These are phyloP conservation scores for Hymenoscyphus repandus DNA, from an alignment of 2,329 filamentous ascomycete species.

Conservation along the genomic window DNA sequence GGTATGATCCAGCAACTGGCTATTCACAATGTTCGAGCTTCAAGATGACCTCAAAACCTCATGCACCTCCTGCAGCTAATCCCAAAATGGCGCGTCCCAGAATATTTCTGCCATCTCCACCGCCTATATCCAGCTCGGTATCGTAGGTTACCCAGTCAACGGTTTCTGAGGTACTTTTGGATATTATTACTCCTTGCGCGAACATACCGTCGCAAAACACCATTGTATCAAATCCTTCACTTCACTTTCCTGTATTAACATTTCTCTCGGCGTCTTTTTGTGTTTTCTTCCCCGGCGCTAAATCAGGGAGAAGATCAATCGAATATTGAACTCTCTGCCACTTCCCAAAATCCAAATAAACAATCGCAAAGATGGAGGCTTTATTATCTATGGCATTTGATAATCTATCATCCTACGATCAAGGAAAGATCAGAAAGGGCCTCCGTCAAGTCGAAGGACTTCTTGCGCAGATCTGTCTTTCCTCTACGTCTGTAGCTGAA, in stretches of 20 bases:
- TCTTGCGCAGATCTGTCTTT: conserved; percentile 89
- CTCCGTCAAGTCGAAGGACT: conserved; percentile 90
- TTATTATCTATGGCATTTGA: conserved; percentile 91
- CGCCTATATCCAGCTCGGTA: too few species aligned
- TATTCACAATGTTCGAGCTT: background rate
- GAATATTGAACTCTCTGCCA: background rate
- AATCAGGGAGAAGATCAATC: background rate
- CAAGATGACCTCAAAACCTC: background rate
- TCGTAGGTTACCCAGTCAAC: too few species aligned
- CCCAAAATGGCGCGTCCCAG: background rate
- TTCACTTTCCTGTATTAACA: conserved; percentile 21
- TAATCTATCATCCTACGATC: conserved; percentile 55
- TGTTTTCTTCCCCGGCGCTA: conserved; percentile 2
- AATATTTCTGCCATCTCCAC: too few species aligned
- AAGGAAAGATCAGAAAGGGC: conserved; percentile 85
- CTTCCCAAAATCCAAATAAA: conserved; percentile 9
- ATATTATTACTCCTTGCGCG: too few species aligned
- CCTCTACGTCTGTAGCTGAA: conserved; percentile 19
- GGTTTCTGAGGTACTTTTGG: too few species aligned
- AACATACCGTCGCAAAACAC: too few species aligned
- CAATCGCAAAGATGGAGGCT: conserved; percentile 66
- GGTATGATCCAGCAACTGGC: background rate
- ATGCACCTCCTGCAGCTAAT: background rate
- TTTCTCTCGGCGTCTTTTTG: conserved; percentile 12
- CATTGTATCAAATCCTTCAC: conserved; percentile 6